Evolutionary conservation across 169 alveolate genomes (phyloP).

Genomic region (Plasmodium malariae): DNA sequence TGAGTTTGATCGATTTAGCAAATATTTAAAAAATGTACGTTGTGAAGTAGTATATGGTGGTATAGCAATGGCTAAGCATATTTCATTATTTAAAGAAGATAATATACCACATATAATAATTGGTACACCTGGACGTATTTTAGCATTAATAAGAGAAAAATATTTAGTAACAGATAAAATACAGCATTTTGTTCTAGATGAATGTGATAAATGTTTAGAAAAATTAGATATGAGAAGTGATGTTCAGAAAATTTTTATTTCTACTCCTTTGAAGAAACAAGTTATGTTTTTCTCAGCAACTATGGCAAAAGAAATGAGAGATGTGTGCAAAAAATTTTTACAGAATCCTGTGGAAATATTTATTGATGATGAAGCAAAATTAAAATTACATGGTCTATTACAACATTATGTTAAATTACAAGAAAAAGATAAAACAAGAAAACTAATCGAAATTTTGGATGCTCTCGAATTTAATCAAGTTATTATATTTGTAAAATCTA

Average conservation of each 20-base stretch:
- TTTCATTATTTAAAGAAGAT: slow-evolving; percentile 95
- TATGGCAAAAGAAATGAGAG: slow-evolving; percentile 96
- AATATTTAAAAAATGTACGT: slow-evolving; percentile 95
- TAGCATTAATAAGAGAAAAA: slow-evolving; percentile 94
- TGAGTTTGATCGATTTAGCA: slow-evolving; percentile 98
- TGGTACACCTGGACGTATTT: slow-evolving; percentile 99
- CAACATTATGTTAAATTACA: slow-evolving; percentile 98
- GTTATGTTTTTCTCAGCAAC: slow-evolving; percentile 99
- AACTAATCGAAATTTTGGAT: slow-evolving; percentile 97
- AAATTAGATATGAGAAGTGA: slow-evolving; percentile 98
- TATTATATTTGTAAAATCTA: slow-evolving; percentile 97
- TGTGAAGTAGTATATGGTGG: slow-evolving; percentile 99
- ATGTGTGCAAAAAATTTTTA: slow-evolving; percentile 98
- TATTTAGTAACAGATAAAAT: slow-evolving; percentile 93
- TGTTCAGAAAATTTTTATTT: slow-evolving; percentile 97
- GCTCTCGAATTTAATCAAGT: slow-evolving; percentile 98
- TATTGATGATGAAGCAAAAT: slow-evolving; percentile 98
- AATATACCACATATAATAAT: slow-evolving; percentile 97
- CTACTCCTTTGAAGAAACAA: slow-evolving; percentile 98
- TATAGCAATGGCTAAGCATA: slow-evolving; percentile 94
- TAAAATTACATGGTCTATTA: slow-evolving; percentile 98
- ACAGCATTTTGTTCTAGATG: slow-evolving; percentile 99
- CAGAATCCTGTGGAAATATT: slow-evolving; percentile 98
- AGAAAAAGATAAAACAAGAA: slow-evolving; percentile 98
- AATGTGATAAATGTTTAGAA: slow-evolving; percentile 99